Conservation (phyloP, 2,329 filamentous ascomycete genomes). For the Fonsecaea pugnacius region DNA sequence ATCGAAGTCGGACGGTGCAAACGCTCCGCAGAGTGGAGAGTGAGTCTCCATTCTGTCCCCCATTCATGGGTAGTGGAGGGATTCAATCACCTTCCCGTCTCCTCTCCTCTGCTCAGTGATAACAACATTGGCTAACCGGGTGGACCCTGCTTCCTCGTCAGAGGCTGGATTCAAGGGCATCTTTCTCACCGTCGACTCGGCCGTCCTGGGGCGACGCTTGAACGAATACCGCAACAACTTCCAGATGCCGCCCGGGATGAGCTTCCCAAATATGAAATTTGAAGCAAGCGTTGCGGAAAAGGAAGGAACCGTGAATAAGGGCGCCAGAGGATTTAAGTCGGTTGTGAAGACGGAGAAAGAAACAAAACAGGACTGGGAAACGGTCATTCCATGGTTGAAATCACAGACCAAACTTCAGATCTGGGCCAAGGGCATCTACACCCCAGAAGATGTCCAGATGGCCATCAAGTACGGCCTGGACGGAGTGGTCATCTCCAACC, state of each 20-base stretch:
- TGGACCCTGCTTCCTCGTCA: conserved; percentile 43
- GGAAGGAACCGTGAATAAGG: conserved; percentile 27
- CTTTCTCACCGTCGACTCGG: conserved; percentile 57
- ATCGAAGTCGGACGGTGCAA: not conserved
- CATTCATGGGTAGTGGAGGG: too few species aligned
- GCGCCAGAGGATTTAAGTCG: not conserved
- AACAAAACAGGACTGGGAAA: conserved; percentile 52
- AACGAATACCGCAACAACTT: conserved; percentile 61
- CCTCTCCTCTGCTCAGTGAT: too few species aligned
- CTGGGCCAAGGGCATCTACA: conserved; percentile 28
- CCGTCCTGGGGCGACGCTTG: conserved; percentile 53
- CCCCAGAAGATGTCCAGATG: conserved; percentile 43
- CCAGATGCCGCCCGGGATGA: conserved; percentile 33
- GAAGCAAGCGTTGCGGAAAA: not conserved
- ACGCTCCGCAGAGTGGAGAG: not conserved
- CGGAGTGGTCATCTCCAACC: conserved; percentile 45
- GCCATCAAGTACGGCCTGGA: conserved; percentile 43
- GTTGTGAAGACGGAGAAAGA: conserved; percentile 33
- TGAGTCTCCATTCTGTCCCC: not conserved
- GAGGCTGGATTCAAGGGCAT: conserved; percentile 53
- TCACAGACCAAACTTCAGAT: conserved; percentile 40
- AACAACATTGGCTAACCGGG: not conserved
- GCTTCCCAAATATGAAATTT: conserved; percentile 26
- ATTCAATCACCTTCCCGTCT: too few species aligned
- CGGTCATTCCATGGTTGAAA: conserved; percentile 55